Conservation (phyloP, 768 basidiomycete genomes). For the Pisolithus albus region DNA sequence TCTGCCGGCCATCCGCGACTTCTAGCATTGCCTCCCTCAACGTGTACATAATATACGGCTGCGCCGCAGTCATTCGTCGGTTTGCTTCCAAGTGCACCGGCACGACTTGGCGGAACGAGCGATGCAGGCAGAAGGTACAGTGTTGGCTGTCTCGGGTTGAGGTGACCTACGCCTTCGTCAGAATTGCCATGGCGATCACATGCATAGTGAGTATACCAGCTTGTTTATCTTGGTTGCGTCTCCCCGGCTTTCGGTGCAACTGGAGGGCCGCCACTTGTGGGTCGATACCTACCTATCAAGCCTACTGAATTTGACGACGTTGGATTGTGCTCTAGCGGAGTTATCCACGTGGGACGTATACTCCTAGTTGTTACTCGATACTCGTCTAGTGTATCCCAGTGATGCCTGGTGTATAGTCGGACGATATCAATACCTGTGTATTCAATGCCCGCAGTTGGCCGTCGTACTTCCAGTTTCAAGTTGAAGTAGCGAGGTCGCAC, state of each 20-base stretch:
- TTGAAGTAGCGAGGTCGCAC: too few relatives aligned
- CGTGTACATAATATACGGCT: too few relatives aligned
- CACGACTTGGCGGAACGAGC: constrained; percentile 5
- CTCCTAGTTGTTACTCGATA: constrained; percentile 1
- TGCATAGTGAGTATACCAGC: not conserved
- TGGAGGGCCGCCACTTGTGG: constrained; percentile 2
- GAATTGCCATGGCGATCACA: constrained; percentile 5
- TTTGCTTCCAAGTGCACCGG: constrained; percentile 4
- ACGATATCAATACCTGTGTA: too few relatives aligned
- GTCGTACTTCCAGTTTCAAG: too few relatives aligned
- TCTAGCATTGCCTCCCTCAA: constrained; percentile 18
- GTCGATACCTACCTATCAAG: too few relatives aligned
- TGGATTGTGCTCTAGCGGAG: constrained; percentile 1
- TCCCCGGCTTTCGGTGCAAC: not conserved
- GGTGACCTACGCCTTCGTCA: not conserved
- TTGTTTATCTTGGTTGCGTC: not conserved
- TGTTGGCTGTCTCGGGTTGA: too few relatives aligned
- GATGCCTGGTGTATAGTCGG: too few relatives aligned
- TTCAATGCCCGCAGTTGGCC: too few relatives aligned
- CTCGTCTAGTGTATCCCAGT: too few relatives aligned
- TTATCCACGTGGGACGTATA: constrained; percentile 1
- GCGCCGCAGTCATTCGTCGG: constrained; percentile 3
- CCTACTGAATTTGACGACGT: constrained; percentile 2
- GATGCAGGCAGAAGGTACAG: constrained; percentile 5
- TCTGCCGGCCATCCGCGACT: constrained; percentile 37